Conservation (phyloP, 495 filamentous ascomycete species). For the Xylaria curta region DNA sequence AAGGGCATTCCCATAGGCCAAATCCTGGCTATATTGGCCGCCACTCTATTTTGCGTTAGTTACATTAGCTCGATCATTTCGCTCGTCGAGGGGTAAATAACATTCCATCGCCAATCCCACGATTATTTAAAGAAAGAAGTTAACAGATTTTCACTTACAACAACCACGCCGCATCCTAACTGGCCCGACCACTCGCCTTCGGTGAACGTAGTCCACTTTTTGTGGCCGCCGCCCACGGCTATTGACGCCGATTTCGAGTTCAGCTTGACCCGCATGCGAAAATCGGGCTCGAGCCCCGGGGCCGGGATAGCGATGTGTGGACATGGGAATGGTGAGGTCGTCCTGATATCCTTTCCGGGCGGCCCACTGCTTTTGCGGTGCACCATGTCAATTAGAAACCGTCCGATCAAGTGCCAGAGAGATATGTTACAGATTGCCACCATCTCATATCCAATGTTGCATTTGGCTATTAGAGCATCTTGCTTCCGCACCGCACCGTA, state of each 20-base stretch:
- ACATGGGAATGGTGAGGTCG: conserved; percentile 33
- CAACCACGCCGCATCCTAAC: conserved; percentile 64
- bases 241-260: conserved; percentile 58
- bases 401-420: conserved; percentile 18
- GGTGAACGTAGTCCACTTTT: conserved; percentile 64
- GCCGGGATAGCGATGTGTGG: conserved; percentile 37
- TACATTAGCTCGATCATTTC: neutral
- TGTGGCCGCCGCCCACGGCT: conserved; percentile 57
- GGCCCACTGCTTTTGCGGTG: conserved; percentile 24
- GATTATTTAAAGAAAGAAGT: neutral
- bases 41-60: conserved; percentile 50
- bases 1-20: conserved; percentile 55
- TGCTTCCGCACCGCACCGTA: neutral
- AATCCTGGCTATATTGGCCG: conserved; percentile 56
- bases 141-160: conserved; percentile 49
- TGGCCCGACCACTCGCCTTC: conserved; percentile 66
- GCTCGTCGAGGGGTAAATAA: neutral
- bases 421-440: neutral
- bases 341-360: conserved; percentile 23
- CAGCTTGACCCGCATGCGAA: conserved; percentile 67
- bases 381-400: neutral
- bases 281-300: conserved; percentile 62
- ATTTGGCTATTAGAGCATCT: neutral
- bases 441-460: neutral
- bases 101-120: neutral